These are phyloP conservation scores for Neurospora discreta DNA, from an alignment of 495 filamentous ascomycete genomes.

Conservation along the genomic window DNA sequence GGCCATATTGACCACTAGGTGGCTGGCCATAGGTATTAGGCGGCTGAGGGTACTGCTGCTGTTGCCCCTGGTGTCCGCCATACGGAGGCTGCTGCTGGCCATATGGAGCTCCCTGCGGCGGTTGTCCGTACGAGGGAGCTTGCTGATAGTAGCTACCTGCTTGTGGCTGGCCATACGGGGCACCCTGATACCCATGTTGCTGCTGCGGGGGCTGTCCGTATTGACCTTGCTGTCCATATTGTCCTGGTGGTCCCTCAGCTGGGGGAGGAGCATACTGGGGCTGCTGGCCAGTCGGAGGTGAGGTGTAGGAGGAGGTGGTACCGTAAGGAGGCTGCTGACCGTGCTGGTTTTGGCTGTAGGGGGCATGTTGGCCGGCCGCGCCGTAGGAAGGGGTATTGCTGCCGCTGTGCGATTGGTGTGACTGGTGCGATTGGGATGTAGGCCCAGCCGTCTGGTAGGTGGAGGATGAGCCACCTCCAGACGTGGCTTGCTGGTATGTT, in stretches of 20 bases:
- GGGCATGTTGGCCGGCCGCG: slow-evolving; percentile 4
- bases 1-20: slow-evolving; percentile 1
- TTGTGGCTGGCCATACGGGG: slow-evolving; percentile 10
- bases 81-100: slow-evolving; percentile 7
- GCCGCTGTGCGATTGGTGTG: slow-evolving; percentile 11
- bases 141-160: slow-evolving; percentile 17
- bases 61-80: slow-evolving; percentile 4
- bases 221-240: slow-evolving; percentile 4
- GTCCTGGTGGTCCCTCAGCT: not conserved
- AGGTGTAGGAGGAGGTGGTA: not conserved
- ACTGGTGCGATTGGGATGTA: slow-evolving; percentile 2
- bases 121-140: slow-evolving; percentile 6
- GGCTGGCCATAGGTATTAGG: slow-evolving; percentile 2
- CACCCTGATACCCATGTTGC: slow-evolving; percentile 5
- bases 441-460: slow-evolving; percentile 14
- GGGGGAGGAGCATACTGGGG: slow-evolving; percentile 11
- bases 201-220: slow-evolving; percentile 15
- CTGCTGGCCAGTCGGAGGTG: slow-evolving; percentile 4
- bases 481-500: slow-evolving; percentile 31
- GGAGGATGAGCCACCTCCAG: slow-evolving; percentile 1
- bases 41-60: slow-evolving; percentile 3
- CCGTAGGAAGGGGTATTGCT: slow-evolving; percentile 9
- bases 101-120: slow-evolving; percentile 1
- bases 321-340: slow-evolving; percentile 5
- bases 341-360: slow-evolving; percentile 11